Percentiles rank a stretch among this genome's conserved stretches.
phyloP scores from a whole-genome alignment of 164 flowering plant species.

The Akebia trifoliata region DNA sequence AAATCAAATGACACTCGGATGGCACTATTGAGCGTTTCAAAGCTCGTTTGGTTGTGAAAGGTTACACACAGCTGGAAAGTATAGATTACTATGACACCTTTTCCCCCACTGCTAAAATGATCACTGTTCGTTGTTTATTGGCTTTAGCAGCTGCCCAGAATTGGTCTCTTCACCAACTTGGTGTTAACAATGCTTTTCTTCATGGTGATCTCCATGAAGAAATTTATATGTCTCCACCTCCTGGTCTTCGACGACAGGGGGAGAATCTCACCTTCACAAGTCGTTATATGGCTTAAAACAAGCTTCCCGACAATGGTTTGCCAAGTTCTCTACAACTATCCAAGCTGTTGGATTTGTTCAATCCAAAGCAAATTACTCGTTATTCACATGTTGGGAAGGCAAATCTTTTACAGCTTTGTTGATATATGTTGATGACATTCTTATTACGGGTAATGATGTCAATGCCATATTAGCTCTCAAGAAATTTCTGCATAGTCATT shows the following conservation, averaged over 20 bases:
- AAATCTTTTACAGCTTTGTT: too few species aligned
- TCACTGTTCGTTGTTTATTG: background rate
- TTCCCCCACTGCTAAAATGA: background rate
- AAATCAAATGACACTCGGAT: background rate
- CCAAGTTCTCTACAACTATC: background rate
- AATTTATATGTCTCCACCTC: background rate
- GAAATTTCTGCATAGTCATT: too few species aligned
- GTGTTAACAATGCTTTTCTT: background rate
- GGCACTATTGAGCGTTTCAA: background rate
- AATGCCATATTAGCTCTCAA: too few species aligned
- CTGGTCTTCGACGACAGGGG: background rate
- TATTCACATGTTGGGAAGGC: too few species aligned
- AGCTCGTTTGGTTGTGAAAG: background rate
- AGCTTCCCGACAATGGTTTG: background rate
- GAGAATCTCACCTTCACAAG: background rate
- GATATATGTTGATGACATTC: too few species aligned
- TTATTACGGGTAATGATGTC: too few species aligned
- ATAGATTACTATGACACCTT: background rate
- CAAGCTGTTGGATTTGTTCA: background rate
- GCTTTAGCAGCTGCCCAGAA: background rate
- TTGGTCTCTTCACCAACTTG: background rate
- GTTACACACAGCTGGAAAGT: background rate
- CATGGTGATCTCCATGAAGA: background rate
- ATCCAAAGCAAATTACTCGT: too few species aligned
- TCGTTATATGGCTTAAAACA: constrained; percentile 2